Evolutionary conservation across 257 asterid genomes (phyloP), one percentile per base, ranked within the genome.

Genomic region (Agastache rugosa): DNA sequence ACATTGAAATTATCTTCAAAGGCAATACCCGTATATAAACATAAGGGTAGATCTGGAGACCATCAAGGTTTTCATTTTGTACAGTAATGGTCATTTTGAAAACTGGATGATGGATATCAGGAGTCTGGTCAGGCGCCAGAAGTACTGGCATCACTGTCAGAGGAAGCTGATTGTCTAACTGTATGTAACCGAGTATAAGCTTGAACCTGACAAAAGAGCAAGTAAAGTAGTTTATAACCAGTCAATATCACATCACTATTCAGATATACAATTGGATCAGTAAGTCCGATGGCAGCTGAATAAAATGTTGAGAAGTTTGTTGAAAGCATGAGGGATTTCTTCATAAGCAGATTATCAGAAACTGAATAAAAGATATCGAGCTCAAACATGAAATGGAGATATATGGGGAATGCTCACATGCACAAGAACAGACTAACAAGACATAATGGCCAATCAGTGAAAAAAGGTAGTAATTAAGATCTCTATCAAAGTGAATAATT

Each of bases 141-240:
- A 94, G 85, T 51, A 94, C 96, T 11, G 99, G 99, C 98, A 94
- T 90, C 75, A 84, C 78, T 41, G 99, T 83, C 82, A 94, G 86
- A 70, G 98, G 97, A 37, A 94, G 96, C 85, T 94, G 99, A 83
- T 94, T 94, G 85, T 94, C 99, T 56, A 94, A 84, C 86, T 94
- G 99, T 84, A 94, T 75, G 85, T 90, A 86, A 48, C 97, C 99
- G 54, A 94, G 75, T 76, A 92, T 85, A 63, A 94, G 92, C 87
- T 94, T 94, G 87, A 94, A 94, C 89, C 97, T 92, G 86, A 51
- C 59, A 73, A 68, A 67, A 60, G 47, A 69, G 67, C 22, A 76
- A 71, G 15, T 35, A 61, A 54, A 74, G 20, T 4, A 75, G 50
- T 45, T 67, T 62, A 41, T 19, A 71, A 45, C 66, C 74, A 83